Evolutionary conservation across 2,329 filamentous ascomycete genomes (phyloP).

Genomic region (Neonectria neomacrospora): DNA sequence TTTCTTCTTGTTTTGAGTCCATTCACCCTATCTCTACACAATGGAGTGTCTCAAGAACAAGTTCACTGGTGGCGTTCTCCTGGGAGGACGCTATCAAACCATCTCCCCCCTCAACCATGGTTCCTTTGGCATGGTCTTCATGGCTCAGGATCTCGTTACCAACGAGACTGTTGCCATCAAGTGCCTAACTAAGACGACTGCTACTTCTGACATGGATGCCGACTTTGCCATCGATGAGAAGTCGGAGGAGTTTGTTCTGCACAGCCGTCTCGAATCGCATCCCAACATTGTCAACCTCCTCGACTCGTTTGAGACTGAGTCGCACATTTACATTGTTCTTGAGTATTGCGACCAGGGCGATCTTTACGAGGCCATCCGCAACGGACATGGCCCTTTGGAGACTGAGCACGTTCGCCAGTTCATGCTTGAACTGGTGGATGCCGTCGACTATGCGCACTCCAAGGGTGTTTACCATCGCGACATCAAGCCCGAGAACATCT

Average conservation of each 20-base stretch:
- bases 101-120: slow-evolving; percentile 97
- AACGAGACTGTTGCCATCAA: slow-evolving; percentile 92
- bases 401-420: slow-evolving; percentile 97
- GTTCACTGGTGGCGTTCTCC: slow-evolving; percentile 81
- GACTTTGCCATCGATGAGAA: slow-evolving; percentile 83
- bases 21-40: slow-evolving; percentile 30
- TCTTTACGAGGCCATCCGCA: slow-evolving; percentile 95
- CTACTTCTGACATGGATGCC: slow-evolving; percentile 67
- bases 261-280: slow-evolving; percentile 81
- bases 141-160: slow-evolving; percentile 82
- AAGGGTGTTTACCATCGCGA: slow-evolving; percentile 96
- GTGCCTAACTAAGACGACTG: slow-evolving; percentile 86
- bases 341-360: slow-evolving; percentile 97
- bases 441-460: slow-evolving; percentile 88
- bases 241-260: slow-evolving; percentile 83
- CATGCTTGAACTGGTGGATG: slow-evolving; percentile 93
- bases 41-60: slow-evolving; percentile 90
- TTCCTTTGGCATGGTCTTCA: slow-evolving; percentile 98
- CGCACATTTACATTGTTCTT: slow-evolving; percentile 90
- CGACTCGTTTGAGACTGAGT: slow-evolving; percentile 89
- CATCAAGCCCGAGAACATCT: slow-evolving; percentile 99
- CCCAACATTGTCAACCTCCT: slow-evolving; percentile 94
- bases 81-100: slow-evolving; percentile 90
- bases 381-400: slow-evolving; percentile 86
- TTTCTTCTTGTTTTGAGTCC: slow-evolving; percentile 31